phyloP scores from a whole-genome alignment of 2,329 filamentous ascomycete genomes.

The Cryphonectria japonica region DNA sequence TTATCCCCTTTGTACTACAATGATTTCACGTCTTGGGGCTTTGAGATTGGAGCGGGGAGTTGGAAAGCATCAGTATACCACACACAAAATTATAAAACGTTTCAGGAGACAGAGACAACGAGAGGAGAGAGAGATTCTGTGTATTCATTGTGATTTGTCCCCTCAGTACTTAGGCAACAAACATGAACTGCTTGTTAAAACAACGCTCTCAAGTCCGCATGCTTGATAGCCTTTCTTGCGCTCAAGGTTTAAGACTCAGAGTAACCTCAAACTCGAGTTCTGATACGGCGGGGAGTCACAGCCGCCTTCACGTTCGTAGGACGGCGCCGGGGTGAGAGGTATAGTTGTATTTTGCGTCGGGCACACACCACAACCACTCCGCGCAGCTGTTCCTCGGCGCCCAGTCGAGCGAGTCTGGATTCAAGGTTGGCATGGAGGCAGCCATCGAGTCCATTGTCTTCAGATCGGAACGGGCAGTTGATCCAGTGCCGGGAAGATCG shows the following conservation, averaged over 20 bases:
- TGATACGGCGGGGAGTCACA: neutral
- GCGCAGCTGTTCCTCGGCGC: no score
- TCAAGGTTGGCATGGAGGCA: neutral
- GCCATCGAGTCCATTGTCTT: neutral
- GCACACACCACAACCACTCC: no score
- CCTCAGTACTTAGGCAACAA: neutral
- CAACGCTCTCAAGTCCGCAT: neutral
- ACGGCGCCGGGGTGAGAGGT: neutral
- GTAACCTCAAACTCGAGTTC: neutral
- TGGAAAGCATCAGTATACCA: neutral
- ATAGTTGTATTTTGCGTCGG: neutral
- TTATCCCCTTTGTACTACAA: neutral
- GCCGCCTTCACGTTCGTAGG: neutral
- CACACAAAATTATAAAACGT: neutral
- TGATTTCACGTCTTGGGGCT: neutral
- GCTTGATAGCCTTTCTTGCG: neutral
- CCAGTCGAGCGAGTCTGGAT: neutral
- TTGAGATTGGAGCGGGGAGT: neutral
- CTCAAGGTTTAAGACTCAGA: neutral
- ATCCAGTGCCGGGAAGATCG: neutral
- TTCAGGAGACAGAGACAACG: neutral
- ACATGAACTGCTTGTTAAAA: neutral
- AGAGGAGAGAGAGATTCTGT: neutral
- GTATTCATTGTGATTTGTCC: neutral
- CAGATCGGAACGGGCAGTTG: neutral